Conservation (phyloP, 345 rosid genomes). For the Linum tenue region DNA sequence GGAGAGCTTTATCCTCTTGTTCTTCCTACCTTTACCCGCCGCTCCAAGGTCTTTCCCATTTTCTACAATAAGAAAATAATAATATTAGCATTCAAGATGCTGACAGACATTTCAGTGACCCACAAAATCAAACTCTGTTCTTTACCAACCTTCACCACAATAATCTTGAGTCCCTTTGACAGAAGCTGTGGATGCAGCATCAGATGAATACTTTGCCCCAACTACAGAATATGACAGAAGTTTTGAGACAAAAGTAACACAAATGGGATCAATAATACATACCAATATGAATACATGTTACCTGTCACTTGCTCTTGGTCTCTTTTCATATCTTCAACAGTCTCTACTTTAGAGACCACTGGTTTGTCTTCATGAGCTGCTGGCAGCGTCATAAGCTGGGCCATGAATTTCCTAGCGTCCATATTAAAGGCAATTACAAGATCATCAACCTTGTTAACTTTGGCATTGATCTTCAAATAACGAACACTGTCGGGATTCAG, state of each 20-base stretch:
- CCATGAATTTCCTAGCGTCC: slow-evolving; percentile 81
- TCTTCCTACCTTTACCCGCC: slow-evolving; percentile 34
- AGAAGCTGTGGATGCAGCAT: slow-evolving; percentile 22
- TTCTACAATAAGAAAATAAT: slow-evolving; percentile 19
- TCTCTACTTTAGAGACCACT: slow-evolving; percentile 21
- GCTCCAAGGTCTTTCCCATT: slow-evolving; percentile 20
- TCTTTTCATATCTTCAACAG: slow-evolving; percentile 13
- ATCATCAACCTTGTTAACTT: slow-evolving; percentile 73
- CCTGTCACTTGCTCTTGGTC: slow-evolving; percentile 22
- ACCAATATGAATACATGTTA: slow-evolving; percentile 17
- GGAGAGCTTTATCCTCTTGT: slow-evolving; percentile 55
- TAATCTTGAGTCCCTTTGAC: slow-evolving; percentile 41
- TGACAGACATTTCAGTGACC: slow-evolving; percentile 2
- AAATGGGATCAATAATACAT: background rate
- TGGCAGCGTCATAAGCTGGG: slow-evolving; percentile 48
- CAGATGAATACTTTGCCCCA: slow-evolving; percentile 22
- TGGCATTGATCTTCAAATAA: slow-evolving; percentile 76
- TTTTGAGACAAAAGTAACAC: slow-evolving; percentile 4
- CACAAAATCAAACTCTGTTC: slow-evolving; percentile 1
- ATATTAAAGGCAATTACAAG: slow-evolving; percentile 49
- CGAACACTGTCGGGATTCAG: slow-evolving; percentile 70
- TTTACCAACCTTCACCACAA: slow-evolving; percentile 38
- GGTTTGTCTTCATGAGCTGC: slow-evolving; percentile 18
- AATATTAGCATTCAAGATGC: slow-evolving; percentile 2
- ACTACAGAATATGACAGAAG: slow-evolving; percentile 17